phyloP scores from a whole-genome alignment of 805 yeast species.

The Nakazawaea ernobii region DNA sequence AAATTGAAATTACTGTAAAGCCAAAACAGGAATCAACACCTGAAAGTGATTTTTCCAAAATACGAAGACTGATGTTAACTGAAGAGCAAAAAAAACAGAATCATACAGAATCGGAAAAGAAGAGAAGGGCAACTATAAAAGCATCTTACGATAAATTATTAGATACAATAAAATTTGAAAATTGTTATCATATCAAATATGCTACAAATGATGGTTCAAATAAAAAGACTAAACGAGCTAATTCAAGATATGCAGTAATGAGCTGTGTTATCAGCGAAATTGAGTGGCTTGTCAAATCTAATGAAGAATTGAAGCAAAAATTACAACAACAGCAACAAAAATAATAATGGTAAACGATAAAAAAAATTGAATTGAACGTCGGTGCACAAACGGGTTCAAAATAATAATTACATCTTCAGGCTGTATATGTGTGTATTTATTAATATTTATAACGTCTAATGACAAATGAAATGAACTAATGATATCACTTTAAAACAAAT shows the following conservation, averaged over 20 bases:
- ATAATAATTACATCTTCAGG: no score
- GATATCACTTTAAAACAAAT: no score
- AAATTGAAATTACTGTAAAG: background rate
- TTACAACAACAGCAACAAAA: no score
- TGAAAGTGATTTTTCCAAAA: background rate
- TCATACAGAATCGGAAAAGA: constrained; percentile 34
- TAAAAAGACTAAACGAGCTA: constrained; percentile 4
- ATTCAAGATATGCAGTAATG: constrained; percentile 21
- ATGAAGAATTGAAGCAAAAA: constrained; percentile 13
- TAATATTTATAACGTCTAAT: no score
- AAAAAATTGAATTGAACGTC: no score
- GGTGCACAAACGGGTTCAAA: no score
- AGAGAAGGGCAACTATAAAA: constrained; percentile 29
- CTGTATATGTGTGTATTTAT: no score
- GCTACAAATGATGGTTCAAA: background rate
- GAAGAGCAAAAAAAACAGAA: constrained; percentile 28
- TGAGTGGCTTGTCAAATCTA: constrained; percentile 17
- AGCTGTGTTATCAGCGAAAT: constrained; percentile 22
- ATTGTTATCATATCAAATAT: constrained; percentile 7
- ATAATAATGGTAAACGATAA: no score
- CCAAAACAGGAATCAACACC: background rate
- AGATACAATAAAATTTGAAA: constrained; percentile 3
- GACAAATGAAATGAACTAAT: no score
- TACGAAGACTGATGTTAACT: constrained; percentile 15
- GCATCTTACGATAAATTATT: constrained; percentile 29